Conservation (phyloP, 352 stramenopile genomes). For the Phytopythium chamaehyphon region DNA sequence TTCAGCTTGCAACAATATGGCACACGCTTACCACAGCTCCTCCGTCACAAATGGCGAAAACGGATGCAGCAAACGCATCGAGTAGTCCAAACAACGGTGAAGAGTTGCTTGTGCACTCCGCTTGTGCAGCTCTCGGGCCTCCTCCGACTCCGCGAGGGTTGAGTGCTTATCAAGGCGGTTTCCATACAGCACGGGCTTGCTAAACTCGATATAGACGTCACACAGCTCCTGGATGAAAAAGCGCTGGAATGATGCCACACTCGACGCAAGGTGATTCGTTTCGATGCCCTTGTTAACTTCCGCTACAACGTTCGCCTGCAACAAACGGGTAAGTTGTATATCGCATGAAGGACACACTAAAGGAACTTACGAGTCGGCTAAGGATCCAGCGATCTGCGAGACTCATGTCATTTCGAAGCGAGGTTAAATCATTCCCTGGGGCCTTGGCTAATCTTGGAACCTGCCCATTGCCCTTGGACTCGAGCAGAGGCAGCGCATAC, state of each 20-base stretch:
- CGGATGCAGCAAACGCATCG: constrained; percentile 96
- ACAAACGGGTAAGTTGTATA: too few relatives aligned
- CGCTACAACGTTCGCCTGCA: constrained; percentile 49
- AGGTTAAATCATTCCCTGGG: constrained; percentile 16
- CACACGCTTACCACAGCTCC: constrained; percentile 95
- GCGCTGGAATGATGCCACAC: constrained; percentile 61
- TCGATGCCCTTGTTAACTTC: constrained; percentile 64
- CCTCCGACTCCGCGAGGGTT: constrained; percentile 23
- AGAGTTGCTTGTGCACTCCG: constrained; percentile 91
- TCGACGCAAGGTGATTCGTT: constrained; percentile 61
- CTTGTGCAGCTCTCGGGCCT: constrained; percentile 52
- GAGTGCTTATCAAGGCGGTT: constrained; percentile 38
- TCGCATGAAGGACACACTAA: too few relatives aligned
- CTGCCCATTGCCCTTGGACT: constrained; percentile 9
- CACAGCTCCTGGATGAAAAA: constrained; percentile 88
- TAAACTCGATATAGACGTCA: constrained; percentile 89
- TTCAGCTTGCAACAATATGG: too few relatives aligned
- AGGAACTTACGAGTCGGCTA: constrained; percentile 67
- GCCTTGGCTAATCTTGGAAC: too few relatives aligned
- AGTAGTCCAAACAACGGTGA: constrained; percentile 93
- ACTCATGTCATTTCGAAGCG: constrained; percentile 38
- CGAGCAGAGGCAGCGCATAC: constrained; percentile 64
- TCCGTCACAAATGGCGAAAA: constrained; percentile 99
- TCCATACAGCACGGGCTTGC: constrained; percentile 75
- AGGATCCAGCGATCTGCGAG: constrained; percentile 82